These are phyloP conservation scores for Lactifluus piperatus DNA, from an alignment of 768 basidiomycete species.

Conservation along the genomic window DNA sequence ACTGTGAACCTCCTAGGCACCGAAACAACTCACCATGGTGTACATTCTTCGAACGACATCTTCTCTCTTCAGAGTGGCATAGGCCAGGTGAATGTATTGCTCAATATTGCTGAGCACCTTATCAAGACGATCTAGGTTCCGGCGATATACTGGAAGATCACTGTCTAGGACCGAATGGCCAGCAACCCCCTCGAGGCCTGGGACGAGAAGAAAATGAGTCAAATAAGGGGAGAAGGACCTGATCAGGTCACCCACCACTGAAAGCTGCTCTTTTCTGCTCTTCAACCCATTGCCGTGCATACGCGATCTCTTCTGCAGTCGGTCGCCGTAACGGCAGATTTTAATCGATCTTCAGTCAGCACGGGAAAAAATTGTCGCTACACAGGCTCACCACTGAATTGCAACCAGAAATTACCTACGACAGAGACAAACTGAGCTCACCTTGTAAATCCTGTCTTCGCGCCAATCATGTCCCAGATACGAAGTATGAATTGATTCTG, in stretches of 20 bases:
- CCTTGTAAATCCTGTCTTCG: too few relatives aligned
- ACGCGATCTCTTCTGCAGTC: background rate
- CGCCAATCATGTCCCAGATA: too few relatives aligned
- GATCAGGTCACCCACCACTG: background rate
- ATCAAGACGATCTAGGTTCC: constrained; percentile 14
- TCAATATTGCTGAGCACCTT: constrained; percentile 1
- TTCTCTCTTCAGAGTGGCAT: background rate
- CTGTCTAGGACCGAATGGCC: background rate
- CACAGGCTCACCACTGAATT: too few relatives aligned
- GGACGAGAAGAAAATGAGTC: background rate
- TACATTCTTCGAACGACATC: constrained; percentile 2
- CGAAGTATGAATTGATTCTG: too few relatives aligned
- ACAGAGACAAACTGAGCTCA: too few relatives aligned
- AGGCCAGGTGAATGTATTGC: constrained; percentile 2
- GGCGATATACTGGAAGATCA: constrained; percentile 6
- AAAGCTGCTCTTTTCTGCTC: constrained; percentile 1
- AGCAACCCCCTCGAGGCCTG: background rate
- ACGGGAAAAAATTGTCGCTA: too few relatives aligned
- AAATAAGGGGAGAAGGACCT: background rate
- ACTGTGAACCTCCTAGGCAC: background rate
- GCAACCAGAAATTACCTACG: too few relatives aligned
- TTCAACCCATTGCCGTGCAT: constrained; percentile 1
- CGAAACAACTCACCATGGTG: background rate
- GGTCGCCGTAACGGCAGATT: too few relatives aligned
- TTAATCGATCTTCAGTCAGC: too few relatives aligned